A percentile compares a stretch with the other conserved stretches of the same genome.
Evolutionary conservation across 257 asterid genomes (phyloP).

Genomic region (Cinchona pubescens): DNA sequence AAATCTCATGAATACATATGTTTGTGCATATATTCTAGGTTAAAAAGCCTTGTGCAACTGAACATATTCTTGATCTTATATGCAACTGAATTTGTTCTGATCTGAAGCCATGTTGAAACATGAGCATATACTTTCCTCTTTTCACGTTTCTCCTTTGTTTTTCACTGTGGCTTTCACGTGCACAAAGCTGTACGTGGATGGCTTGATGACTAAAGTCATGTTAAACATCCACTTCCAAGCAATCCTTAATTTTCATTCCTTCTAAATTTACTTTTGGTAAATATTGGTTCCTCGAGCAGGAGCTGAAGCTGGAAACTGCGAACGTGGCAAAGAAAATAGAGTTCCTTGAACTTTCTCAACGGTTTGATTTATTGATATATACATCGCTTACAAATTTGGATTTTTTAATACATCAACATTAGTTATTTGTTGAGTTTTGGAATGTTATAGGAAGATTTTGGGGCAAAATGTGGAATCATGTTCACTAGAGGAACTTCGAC

Average conservation of each 20-base stretch:
- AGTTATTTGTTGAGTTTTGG: neutral
- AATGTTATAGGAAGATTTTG: slow-evolving; percentile 48
- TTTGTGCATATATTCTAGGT: too few relatives aligned
- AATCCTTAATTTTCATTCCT: neutral
- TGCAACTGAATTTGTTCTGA: too few relatives aligned
- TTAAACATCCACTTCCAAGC: too few relatives aligned
- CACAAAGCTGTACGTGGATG: neutral
- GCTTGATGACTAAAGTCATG: neutral
- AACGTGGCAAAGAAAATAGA: slow-evolving; percentile 54
- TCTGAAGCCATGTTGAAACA: too few relatives aligned
- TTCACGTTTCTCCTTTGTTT: too few relatives aligned
- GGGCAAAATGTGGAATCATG: slow-evolving; percentile 59
- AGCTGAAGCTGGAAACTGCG: slow-evolving; percentile 47
- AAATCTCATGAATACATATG: too few relatives aligned
- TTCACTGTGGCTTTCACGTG: too few relatives aligned
- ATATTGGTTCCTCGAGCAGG: slow-evolving; percentile 42
- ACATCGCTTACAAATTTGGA: neutral
- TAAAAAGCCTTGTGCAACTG: too few relatives aligned
- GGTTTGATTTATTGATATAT: slow-evolving; percentile 32
- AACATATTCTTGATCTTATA: too few relatives aligned
- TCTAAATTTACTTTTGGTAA: neutral
- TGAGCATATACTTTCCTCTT: too few relatives aligned
- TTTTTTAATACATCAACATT: neutral
- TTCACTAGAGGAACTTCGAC: slow-evolving; percentile 54
- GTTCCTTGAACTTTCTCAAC: slow-evolving; percentile 52